Evolutionary conservation across 2,329 filamentous ascomycete genomes (phyloP).

Genomic region (Cercospora sojina): DNA sequence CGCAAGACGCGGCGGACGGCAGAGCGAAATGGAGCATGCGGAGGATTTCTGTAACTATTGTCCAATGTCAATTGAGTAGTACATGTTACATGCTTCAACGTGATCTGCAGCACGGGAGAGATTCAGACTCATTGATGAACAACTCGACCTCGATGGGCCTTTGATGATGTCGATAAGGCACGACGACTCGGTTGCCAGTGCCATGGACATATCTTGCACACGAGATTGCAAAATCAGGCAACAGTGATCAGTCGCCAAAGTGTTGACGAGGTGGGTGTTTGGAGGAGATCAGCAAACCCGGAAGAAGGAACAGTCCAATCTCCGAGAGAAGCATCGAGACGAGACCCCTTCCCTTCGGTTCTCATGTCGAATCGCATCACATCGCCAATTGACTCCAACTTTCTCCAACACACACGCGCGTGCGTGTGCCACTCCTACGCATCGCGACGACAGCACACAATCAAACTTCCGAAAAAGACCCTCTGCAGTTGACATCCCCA

Average conservation of each 20-base stretch:
- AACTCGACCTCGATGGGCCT: background rate
- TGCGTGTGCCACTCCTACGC: background rate
- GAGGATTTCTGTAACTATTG: background rate
- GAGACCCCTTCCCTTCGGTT: background rate
- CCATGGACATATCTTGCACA: too few relatives aligned
- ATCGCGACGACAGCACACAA: background rate
- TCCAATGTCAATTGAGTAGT: background rate
- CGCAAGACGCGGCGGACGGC: too few relatives aligned
- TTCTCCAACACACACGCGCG: background rate
- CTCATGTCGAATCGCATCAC: background rate
- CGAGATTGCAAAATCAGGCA: background rate
- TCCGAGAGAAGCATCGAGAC: background rate
- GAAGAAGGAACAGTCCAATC: background rate
- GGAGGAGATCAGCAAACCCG: background rate
- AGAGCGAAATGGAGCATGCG: background rate
- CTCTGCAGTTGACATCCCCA: background rate
- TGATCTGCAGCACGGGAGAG: background rate
- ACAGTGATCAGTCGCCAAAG: background rate
- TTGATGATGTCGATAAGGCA: background rate
- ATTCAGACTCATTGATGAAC: background rate
- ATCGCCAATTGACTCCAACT: slow-evolving; percentile 1
- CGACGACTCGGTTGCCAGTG: too few relatives aligned
- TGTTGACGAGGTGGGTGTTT: background rate
- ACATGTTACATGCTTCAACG: too few relatives aligned
- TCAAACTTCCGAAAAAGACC: background rate